A percentile compares a stretch with the other conserved stretches of the same genome.
Evolutionary conservation across 1,139 yeast species (phyloP).

Genomic region (Blastobotrys buckinghamii): DNA sequence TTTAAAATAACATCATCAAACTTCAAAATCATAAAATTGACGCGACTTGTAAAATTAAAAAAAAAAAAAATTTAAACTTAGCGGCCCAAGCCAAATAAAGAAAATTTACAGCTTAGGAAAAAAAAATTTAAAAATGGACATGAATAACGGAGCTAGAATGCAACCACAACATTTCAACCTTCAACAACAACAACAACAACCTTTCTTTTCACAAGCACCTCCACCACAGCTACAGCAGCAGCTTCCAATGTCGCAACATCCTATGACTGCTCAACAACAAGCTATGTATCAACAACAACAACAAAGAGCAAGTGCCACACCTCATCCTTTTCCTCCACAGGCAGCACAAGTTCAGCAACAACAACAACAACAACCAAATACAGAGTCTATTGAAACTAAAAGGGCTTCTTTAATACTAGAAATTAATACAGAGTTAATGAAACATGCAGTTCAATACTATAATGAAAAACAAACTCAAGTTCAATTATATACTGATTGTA

Average conservation of each 20-base stretch:
- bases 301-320: not conserved
- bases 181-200: not conserved
- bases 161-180: constrained; percentile 4
- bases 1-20: too few relatives aligned
- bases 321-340: not conserved
- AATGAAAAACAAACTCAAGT: constrained; percentile 15
- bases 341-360: not conserved
- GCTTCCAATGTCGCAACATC: too few relatives aligned
- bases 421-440: constrained; percentile 32
- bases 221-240: not conserved
- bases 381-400: constrained; percentile 17
- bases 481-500: constrained; percentile 19
- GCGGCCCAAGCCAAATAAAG: too few relatives aligned
- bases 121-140: constrained; percentile 3
- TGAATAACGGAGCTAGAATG: constrained; percentile 10
- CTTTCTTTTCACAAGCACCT: not conserved
- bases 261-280: not conserved
- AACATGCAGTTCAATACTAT: constrained; percentile 23
- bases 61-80: too few relatives aligned
- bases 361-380: not conserved
- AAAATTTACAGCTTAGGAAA: too few relatives aligned
- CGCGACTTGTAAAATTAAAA: too few relatives aligned
- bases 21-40: too few relatives aligned
- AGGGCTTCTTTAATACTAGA: constrained; percentile 27
- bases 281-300: not conserved